Evolutionary conservation across 805 yeast species (phyloP), one percentile per base, ranked within the genome.

Genomic region (Saccharomyces paradoxus): DNA sequence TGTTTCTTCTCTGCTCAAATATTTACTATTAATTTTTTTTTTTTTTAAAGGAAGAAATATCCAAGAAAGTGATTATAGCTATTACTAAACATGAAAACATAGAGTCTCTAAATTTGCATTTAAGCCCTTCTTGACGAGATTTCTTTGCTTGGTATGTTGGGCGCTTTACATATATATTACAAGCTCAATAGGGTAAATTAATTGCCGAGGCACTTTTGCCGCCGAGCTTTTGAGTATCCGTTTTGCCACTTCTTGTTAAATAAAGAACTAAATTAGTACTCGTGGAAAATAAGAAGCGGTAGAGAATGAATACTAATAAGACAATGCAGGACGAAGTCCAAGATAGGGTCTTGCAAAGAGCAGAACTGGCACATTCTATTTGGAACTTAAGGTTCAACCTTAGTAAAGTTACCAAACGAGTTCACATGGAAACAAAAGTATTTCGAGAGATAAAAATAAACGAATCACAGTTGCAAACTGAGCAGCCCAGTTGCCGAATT

Each of bases 311-410:
- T 28, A 50, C 12, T 37, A 52, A 46, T 22, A 49, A 9, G 27
- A 29, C 27, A 7, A 24, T n/a, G 14, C 51, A 37, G 3, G 55
- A 41, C 8, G 53, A 55, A 9, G 53, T 46, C 22, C 48, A 56
- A 30, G 30, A 60, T 9, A 66, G 61, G 55, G 68, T 69, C 21
- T 58, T 69, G 30, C 64, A 69, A 52, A 55, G 73, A 53, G 73
- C 73, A 46, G 68, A 68, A 54, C 56, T 69, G 51, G 73, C 73
- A 13, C 71, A 67, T 55, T 66, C 67, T 70, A 61, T 70, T 8
- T 60, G 73, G 22, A 66, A 67, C 51, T 60, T 69, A 57, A 68
- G 65, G 58, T 49, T 69, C 49, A 69, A 67, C 7, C 55, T 69
- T 24, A 59, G 68, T 30, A 66, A 63, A 57, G 70, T 68, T 1